These are phyloP conservation scores for Themeda triandra DNA, from an alignment of 176 grass and related monocot genomes.

Conservation along the genomic window DNA sequence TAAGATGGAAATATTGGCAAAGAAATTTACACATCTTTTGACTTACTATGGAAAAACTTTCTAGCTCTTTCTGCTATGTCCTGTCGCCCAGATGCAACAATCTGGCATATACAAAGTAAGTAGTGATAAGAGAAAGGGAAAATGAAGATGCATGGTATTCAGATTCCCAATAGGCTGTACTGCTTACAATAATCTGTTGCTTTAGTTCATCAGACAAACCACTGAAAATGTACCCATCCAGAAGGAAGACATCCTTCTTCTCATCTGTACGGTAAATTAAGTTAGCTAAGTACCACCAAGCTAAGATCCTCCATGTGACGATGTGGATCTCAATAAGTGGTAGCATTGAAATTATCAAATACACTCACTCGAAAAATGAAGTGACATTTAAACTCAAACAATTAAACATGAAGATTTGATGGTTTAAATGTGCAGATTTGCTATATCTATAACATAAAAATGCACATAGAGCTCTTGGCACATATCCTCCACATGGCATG, in stretches of 20 bases:
- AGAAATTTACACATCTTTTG: constrained; percentile 11
- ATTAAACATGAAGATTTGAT: not conserved
- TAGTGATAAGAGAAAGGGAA: constrained; percentile 21
- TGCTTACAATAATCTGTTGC: constrained; percentile 70
- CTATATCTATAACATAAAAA: not conserved
- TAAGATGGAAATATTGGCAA: constrained; percentile 8
- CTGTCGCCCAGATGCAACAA: constrained; percentile 79
- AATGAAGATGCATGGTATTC: not conserved
- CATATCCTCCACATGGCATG: not conserved
- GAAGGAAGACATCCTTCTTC: constrained; percentile 43
- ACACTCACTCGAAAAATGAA: not conserved
- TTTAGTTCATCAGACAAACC: constrained; percentile 63
- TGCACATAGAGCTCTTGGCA: not conserved
- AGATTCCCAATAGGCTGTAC: not conserved
- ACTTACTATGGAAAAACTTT: constrained; percentile 61
- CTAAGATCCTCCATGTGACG: not conserved
- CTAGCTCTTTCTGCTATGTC: constrained; percentile 39
- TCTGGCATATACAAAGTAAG: constrained; percentile 36
- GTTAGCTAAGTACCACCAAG: not conserved
- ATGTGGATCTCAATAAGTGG: not conserved
- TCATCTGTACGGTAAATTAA: constrained; percentile 42
- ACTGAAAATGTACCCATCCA: constrained; percentile 72
- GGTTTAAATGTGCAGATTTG: not conserved
- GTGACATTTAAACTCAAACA: not conserved
- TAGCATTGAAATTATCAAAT: not conserved